Evolutionary conservation across 2,329 filamentous ascomycete genomes (phyloP).

Genomic region (Xylariaceae sp.): DNA sequence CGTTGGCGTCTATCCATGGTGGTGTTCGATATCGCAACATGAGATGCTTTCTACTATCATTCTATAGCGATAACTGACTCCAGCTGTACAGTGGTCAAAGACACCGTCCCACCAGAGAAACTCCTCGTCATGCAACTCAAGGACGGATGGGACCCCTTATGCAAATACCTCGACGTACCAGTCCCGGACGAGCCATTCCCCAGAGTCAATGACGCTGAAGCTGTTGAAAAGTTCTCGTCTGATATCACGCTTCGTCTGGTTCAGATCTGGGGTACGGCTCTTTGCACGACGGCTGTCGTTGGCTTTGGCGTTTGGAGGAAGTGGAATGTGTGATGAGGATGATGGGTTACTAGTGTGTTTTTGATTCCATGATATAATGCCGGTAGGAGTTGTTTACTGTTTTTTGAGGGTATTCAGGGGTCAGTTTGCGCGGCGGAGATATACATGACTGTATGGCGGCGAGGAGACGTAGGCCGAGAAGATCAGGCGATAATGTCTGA

Average conservation of each 20-base stretch:
- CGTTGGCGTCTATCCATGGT: not conserved
- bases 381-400: not conserved
- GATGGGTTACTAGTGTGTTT: no score
- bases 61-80: no score
- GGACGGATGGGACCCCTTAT: slow-evolving; percentile 27
- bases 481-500: no score
- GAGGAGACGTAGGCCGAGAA: no score
- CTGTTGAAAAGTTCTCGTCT: slow-evolving; percentile 16
- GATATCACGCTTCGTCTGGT: slow-evolving; percentile 12
- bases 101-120: slow-evolving; percentile 20
- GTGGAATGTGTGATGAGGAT: slow-evolving; percentile 12
- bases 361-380: not conserved
- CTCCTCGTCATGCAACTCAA: slow-evolving; percentile 27
- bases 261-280: slow-evolving; percentile 13
- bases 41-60: no score
- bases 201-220: slow-evolving; percentile 25
- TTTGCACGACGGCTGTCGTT: slow-evolving; percentile 6
- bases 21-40: not conserved
- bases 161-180: slow-evolving; percentile 22
- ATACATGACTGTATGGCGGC: no score
- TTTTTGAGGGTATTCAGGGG: no score
- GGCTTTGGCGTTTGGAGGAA: slow-evolving; percentile 10
- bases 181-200: slow-evolving; percentile 25
- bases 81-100: slow-evolving; percentile 4
- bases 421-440: no score